phyloP scores from a whole-genome alignment of 163 green algal genomes.

The Coccomyxa subellipsoidea region DNA sequence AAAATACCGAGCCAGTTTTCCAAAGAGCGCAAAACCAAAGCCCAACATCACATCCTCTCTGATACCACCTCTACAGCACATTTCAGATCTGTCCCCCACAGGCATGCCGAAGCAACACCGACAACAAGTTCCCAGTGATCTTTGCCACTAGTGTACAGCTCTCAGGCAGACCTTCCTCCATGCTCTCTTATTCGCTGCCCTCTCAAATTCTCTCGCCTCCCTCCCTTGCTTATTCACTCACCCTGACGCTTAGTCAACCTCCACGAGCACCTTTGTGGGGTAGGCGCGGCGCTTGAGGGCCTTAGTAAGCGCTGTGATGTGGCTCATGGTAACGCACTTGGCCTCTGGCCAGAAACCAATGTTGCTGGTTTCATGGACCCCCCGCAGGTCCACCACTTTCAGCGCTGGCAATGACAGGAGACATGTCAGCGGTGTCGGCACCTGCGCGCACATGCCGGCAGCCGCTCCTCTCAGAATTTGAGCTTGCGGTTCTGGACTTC shows the following conservation, averaged over 20 bases:
- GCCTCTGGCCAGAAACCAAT: constrained; percentile 33
- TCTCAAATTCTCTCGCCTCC: neutral
- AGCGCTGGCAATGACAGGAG: constrained; percentile 29
- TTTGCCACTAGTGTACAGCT: no score
- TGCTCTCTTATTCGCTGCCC: no score
- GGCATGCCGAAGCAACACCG: no score
- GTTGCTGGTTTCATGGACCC: constrained; percentile 37
- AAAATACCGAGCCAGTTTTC: no score
- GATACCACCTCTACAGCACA: no score
- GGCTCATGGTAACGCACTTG: constrained; percentile 57
- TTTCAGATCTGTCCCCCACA: no score
- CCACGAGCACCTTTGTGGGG: constrained; percentile 31
- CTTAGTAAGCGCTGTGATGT: constrained; percentile 42
- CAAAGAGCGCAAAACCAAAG: no score
- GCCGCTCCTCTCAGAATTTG: neutral
- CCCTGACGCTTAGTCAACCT: neutral
- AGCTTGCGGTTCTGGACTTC: neutral
- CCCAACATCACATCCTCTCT: no score
- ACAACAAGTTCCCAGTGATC: no score
- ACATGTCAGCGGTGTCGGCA: constrained; percentile 29
- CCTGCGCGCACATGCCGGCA: constrained; percentile 13
- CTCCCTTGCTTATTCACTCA: no score
- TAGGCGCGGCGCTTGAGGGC: constrained; percentile 38
- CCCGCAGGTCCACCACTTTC: constrained; percentile 43
- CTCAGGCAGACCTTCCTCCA: no score